These are phyloP conservation scores for Phellopilus nigrolimitatus DNA, from an alignment of 1,284 basidiomycete genomes.

Conservation along the genomic window DNA sequence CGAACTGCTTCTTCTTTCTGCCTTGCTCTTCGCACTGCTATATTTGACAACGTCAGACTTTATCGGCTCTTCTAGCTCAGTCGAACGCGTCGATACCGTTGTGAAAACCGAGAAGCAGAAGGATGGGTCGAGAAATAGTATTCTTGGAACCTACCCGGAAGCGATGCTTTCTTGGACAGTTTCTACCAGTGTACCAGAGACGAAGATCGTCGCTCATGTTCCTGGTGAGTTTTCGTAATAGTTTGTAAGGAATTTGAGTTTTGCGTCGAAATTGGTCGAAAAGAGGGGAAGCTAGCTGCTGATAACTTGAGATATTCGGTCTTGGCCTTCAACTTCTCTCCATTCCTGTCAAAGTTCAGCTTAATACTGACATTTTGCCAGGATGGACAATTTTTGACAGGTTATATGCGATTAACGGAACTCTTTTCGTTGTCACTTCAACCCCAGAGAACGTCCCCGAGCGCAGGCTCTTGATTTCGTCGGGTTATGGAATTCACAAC, in stretches of 20 bases:
- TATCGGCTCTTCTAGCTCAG: no score
- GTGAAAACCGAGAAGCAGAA: neutral
- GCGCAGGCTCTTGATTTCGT: constrained; percentile 51
- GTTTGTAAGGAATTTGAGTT: no score
- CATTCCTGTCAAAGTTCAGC: neutral
- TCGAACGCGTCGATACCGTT: neutral
- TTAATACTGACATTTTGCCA: neutral
- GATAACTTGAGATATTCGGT: no score
- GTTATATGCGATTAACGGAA: constrained; percentile 72
- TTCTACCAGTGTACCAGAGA: constrained; percentile 12
- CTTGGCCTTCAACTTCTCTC: no score
- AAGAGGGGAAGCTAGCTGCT: neutral
- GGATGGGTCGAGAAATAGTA: neutral
- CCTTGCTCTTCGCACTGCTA: constrained; percentile 8
- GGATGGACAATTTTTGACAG: constrained; percentile 78
- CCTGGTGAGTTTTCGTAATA: constrained; percentile 9
- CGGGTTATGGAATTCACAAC: constrained; percentile 39
- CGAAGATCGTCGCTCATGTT: constrained; percentile 13
- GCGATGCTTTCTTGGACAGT: constrained; percentile 3
- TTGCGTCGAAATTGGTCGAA: no score
- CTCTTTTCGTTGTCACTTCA: constrained; percentile 69
- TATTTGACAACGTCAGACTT: no score
- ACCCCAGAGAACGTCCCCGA: constrained; percentile 50
- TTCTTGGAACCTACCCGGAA: neutral
- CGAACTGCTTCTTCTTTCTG: constrained; percentile 4